These are phyloP conservation scores for Sporothrix protearum DNA, from an alignment of 2,329 filamentous ascomycete genomes.

Conservation along the genomic window DNA sequence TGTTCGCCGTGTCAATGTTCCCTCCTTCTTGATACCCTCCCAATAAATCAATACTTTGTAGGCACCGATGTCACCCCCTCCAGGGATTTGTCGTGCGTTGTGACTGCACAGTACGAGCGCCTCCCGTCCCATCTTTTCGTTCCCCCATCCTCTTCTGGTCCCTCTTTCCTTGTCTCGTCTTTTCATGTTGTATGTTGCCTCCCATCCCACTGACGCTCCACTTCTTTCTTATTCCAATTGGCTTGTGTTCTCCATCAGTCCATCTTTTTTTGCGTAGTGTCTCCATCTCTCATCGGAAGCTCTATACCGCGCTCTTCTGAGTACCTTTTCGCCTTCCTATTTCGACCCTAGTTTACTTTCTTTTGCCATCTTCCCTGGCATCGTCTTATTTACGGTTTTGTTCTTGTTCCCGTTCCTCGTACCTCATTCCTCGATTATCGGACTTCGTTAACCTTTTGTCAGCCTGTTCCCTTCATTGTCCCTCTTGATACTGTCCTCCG, in stretches of 20 bases:
- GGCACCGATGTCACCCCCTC: background rate
- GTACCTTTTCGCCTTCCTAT: constrained; percentile 1
- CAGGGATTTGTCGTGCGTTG: background rate
- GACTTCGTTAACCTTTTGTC: background rate
- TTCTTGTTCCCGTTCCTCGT: background rate
- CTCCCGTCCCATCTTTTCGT: background rate
- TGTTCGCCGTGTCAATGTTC: background rate
- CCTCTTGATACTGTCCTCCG: background rate
- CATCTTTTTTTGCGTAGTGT: background rate
- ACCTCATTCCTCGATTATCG: background rate
- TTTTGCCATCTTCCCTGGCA: background rate
- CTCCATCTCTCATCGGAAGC: background rate
- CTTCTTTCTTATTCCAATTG: background rate
- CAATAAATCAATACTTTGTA: background rate
- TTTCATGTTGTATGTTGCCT: background rate
- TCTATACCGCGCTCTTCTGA: background rate
- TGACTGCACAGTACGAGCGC: background rate
- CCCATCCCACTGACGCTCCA: background rate
- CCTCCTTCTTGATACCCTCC: background rate
- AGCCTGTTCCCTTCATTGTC: background rate
- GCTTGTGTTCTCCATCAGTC: background rate
- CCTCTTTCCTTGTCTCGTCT: background rate
- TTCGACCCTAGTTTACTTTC: background rate
- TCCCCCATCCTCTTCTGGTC: background rate
- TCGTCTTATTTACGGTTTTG: background rate